These are phyloP conservation scores for Trypanosomatidae sp. DNA, from an alignment of 208 protist species.

Conservation along the genomic window DNA sequence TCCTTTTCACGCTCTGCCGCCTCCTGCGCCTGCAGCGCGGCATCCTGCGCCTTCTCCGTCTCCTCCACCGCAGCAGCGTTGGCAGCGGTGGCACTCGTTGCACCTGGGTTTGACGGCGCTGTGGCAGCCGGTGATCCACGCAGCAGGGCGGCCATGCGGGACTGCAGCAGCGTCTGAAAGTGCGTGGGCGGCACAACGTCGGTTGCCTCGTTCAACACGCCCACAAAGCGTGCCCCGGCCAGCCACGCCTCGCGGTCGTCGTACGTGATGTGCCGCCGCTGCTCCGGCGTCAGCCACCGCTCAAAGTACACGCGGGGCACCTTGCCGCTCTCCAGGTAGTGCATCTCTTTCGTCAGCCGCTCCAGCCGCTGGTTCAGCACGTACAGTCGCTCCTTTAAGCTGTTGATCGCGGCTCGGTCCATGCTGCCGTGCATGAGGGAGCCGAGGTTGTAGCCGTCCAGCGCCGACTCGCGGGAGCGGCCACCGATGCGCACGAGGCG, in stretches of 20 bases:
- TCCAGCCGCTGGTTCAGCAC: conserved; percentile 78
- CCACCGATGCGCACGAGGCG: conserved; percentile 89
- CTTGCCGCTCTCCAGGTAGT: conserved; percentile 76
- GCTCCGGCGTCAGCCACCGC: conserved; percentile 84
- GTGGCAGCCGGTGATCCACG: no score
- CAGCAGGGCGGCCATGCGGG: conserved; percentile 39
- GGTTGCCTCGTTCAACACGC: no score
- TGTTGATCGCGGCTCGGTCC: conserved; percentile 71
- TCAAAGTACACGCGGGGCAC: conserved; percentile 85
- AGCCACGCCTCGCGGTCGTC: conserved; percentile 88
- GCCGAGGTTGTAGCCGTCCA: conserved; percentile 86
- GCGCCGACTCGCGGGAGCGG: conserved; percentile 79
- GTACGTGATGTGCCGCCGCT: conserved; percentile 65
- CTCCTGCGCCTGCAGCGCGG: background rate
- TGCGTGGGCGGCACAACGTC: conserved; percentile 23
- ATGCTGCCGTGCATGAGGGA: conserved; percentile 54
- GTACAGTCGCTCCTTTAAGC: conserved; percentile 73
- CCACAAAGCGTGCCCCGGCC: no score
- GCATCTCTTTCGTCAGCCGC: conserved; percentile 79
- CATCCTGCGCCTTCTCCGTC: no score
- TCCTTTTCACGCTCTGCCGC: conserved; percentile 21
- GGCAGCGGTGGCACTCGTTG: no score
- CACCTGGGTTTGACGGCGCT: no score
- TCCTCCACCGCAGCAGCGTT: background rate
- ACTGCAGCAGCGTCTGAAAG: conserved; percentile 51